Evolutionary conservation across 1,284 basidiomycete species (phyloP), one percentile per base, ranked within the genome.

Genomic region (Exsudoporus floridanus): DNA sequence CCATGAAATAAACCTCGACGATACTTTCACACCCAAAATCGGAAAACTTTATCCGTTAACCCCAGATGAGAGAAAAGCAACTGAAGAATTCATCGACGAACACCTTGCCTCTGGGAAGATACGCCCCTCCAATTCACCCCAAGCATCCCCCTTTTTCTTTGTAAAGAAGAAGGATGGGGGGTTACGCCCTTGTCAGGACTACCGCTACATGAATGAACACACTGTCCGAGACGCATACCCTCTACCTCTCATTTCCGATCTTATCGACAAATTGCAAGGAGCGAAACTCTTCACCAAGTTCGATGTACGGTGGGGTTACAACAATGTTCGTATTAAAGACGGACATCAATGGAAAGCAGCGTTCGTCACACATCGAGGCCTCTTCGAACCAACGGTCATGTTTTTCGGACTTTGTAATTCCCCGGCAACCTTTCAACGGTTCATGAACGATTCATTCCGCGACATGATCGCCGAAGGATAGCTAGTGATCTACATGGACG

Each of bases 371-470:
- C 18, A 53, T 5, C 4, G 10, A 5, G 45, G 48, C 0, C 40
- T 53, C 6, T 56, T 65, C 39, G 63, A 77, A 57, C 73, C 64
- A 12, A 33, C 60, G 0, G 70, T 77, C 2, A 74, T 77, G 70
- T 72, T 72, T 33, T 73, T 77, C 40, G 61, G 72, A 0, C 42
- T 73, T 0, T 63, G 55, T 14, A 74, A 74, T 38, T 62, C 64
- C 0, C 72, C 64, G 0, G 56, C 69, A 0, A 28, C 27, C 27
- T 28, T 28, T 8, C 27, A 28, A 28, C 9, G 27, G 5, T 28
- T 28, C 27, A 67, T 66, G 60, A 60, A 64, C 25, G 7, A 53
- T 18, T 27, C 53, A 0, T 58, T 65, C 42, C 0, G 2, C 0
- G 57, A 63, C 13, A 14, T 63, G 3, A 59, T 65, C 6, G 16